Percentiles rank a stretch among this genome's conserved stretches.
phyloP scores from a whole-genome alignment of 345 rosid species.

The Eucalyptus albens region DNA sequence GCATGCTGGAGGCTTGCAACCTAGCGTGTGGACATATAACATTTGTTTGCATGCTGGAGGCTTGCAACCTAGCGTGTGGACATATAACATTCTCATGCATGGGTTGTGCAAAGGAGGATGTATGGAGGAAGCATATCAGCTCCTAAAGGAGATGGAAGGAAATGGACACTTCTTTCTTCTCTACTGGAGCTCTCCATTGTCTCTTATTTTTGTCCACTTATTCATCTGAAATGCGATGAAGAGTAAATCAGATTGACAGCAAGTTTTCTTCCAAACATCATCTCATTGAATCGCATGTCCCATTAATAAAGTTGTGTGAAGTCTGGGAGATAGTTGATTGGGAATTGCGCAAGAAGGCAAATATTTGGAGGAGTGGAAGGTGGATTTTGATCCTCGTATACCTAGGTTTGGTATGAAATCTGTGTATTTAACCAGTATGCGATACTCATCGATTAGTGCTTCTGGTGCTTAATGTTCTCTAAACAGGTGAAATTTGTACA shows the following conservation, averaged over 20 bases:
- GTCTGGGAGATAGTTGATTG: no score
- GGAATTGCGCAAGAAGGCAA: no score
- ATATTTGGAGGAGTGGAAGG: no score
- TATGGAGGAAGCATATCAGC: background rate
- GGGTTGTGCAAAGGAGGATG: background rate
- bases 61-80: background rate
- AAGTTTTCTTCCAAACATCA: no score
- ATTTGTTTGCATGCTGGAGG: background rate
- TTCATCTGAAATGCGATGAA: background rate
- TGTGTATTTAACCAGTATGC: no score
- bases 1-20: background rate
- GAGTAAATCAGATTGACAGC: background rate
- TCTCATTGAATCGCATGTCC: no score
- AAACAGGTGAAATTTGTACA: no score
- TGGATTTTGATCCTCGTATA: no score
- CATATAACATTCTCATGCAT: no score
- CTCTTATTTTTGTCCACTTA: background rate
- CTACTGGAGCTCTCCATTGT: background rate
- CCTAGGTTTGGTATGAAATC: no score
- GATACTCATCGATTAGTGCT: background rate
- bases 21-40: background rate
- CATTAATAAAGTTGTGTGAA: no score
- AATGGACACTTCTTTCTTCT: background rate
- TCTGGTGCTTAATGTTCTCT: background rate
- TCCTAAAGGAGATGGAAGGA: constrained; percentile 4